These are phyloP conservation scores for Ceratocystis cacaofunesta DNA, from an alignment of 2,329 filamentous ascomycete species.

Conservation along the genomic window DNA sequence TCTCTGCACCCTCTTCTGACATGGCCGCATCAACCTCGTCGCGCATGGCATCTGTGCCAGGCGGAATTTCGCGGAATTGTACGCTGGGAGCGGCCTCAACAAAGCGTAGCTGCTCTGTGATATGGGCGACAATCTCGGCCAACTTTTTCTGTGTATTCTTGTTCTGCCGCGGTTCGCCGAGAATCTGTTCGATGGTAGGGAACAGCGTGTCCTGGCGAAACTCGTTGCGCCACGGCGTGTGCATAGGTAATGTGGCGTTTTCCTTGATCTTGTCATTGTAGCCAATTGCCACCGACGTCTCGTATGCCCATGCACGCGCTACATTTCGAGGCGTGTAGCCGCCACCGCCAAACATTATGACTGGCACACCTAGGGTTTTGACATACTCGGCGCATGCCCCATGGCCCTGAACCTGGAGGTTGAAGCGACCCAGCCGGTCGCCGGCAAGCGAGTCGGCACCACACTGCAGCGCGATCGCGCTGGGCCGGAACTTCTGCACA, in stretches of 20 bases:
- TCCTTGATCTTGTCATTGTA: constrained; percentile 48
- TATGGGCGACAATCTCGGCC: constrained; percentile 58
- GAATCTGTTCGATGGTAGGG: constrained; percentile 61
- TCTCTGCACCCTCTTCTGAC: constrained; percentile 48
- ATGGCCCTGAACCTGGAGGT: constrained; percentile 88
- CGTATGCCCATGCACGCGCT: constrained; percentile 89
- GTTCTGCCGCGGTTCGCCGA: constrained; percentile 57
- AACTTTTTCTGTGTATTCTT: constrained; percentile 65
- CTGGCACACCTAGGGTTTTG: constrained; percentile 63
- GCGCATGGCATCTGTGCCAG: constrained; percentile 53
- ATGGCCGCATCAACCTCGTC: constrained; percentile 54
- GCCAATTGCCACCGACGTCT: constrained; percentile 79
- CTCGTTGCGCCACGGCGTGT: constrained; percentile 74
- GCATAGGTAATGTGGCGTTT: constrained; percentile 54
- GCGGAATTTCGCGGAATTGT: constrained; percentile 66
- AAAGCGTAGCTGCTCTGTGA: constrained; percentile 75
- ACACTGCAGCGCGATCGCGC: constrained; percentile 86
- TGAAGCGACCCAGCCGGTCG: constrained; percentile 87
- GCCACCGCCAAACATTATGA: constrained; percentile 84
- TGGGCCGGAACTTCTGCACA: constrained; percentile 71
- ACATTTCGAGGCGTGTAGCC: constrained; percentile 96
- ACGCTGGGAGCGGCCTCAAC: constrained; percentile 75
- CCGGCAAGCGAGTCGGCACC: constrained; percentile 89
- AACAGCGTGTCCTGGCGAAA: constrained; percentile 83
- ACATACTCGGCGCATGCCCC: constrained; percentile 81